Conservation (phyloP, 768 basidiomycete species). For the Trametes meyenii region DNA sequence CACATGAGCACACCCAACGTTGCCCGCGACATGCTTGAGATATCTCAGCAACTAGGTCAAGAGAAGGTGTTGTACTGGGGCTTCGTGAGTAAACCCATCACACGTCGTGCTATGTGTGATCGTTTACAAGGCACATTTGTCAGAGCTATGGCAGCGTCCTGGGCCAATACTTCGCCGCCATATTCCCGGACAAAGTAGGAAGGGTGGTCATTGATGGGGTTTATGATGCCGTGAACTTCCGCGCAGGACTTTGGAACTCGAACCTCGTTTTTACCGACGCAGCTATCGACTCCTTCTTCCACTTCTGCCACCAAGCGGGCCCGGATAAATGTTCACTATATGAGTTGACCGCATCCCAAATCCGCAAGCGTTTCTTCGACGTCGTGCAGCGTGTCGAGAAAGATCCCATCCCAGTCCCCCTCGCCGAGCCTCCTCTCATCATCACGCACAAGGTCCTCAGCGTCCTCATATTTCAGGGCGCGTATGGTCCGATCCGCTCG, state of each 20-base stretch:
- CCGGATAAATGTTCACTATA: slow-evolving; percentile 30
- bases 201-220: slow-evolving; percentile 37
- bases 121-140: too few relatives aligned
- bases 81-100: slow-evolving; percentile 21
- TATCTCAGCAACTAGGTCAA: slow-evolving; percentile 30
- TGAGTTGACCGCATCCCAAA: slow-evolving; percentile 25
- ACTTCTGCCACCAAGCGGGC: slow-evolving; percentile 30
- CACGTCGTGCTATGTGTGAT: too few relatives aligned
- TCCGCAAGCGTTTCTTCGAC: slow-evolving; percentile 24
- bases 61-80: slow-evolving; percentile 38
- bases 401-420: slow-evolving; percentile 13
- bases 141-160: slow-evolving; percentile 25
- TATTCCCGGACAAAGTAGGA: slow-evolving; percentile 38
- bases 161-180: slow-evolving; percentile 34
- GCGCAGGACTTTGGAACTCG: slow-evolving; percentile 25
- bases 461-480: slow-evolving; percentile 11
- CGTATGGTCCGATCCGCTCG: slow-evolving; percentile 14
- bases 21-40: slow-evolving; percentile 37
- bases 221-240: slow-evolving; percentile 30
- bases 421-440: slow-evolving; percentile 18
- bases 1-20: slow-evolving; percentile 34
- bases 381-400: slow-evolving; percentile 11
- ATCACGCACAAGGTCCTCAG: slow-evolving; percentile 19
- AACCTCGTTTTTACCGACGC: slow-evolving; percentile 32
- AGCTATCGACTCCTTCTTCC: slow-evolving; percentile 22